Conservation (phyloP, 345 rosid genomes). For the Conringia planisiliqua region DNA sequence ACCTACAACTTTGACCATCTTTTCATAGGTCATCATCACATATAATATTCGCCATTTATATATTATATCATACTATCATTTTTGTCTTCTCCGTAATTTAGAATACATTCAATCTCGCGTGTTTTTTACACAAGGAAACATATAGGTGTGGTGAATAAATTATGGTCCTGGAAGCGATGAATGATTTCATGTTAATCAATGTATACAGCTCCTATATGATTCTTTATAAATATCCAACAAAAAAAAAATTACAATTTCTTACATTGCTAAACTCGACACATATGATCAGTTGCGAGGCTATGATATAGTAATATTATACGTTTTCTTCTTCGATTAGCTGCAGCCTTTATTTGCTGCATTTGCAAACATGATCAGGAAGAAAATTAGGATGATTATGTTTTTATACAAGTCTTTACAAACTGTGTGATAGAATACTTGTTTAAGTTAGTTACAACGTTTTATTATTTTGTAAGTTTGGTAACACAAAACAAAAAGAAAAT, state of each 20-base stretch:
- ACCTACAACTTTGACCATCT: constrained; percentile 31
- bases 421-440: background rate
- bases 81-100: background rate
- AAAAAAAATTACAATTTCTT: background rate
- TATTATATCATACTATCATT: no score
- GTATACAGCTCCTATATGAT: background rate
- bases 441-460: no score
- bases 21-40: constrained; percentile 17
- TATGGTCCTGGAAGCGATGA: background rate
- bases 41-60: no score
- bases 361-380: background rate
- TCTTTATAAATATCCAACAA: background rate
- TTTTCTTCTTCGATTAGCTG: background rate
- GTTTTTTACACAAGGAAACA: background rate
- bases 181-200: background rate
- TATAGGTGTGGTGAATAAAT: background rate
- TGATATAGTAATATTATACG: no score
- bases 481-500: no score
- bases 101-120: background rate
- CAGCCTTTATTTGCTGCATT: background rate
- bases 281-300: background rate
- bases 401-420: background rate
- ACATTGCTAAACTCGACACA: background rate
- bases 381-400: background rate
- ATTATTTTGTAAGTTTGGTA: no score